These are phyloP conservation scores for Candida easanensis DNA, from an alignment of 805 yeast species.

Conservation along the genomic window DNA sequence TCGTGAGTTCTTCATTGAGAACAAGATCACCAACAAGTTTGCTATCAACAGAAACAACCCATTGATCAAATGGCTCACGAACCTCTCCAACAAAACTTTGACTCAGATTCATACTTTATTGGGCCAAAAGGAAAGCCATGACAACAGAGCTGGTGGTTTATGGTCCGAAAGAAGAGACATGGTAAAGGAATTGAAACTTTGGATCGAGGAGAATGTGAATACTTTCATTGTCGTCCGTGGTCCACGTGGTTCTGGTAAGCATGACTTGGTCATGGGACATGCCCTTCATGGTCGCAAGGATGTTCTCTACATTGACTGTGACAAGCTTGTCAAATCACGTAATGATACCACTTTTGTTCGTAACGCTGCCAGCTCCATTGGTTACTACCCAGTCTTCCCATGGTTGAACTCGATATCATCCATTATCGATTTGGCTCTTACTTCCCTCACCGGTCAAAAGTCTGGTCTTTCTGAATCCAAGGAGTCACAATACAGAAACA, in stretches of 20 bases:
- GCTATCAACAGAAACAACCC: conserved; percentile 47
- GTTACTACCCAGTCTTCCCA: conserved; percentile 91
- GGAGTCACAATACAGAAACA: conserved; percentile 78
- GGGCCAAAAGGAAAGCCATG: conserved; percentile 28
- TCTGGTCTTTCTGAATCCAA: conserved; percentile 83
- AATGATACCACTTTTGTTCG: conserved; percentile 68
- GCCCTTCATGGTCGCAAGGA: conserved; percentile 59
- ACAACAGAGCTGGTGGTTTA: conserved; percentile 32
- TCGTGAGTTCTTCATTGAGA: conserved; percentile 72
- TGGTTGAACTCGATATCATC: conserved; percentile 83
- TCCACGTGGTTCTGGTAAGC: conserved; percentile 94
- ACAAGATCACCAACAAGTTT: conserved; percentile 62
- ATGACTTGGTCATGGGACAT: conserved; percentile 68
- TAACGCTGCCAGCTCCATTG: conserved; percentile 70
- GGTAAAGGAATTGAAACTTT: conserved; percentile 64
- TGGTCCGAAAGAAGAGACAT: conserved; percentile 75
- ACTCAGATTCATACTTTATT: conserved; percentile 34
- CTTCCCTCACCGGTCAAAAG: conserved; percentile 91
- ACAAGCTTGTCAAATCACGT: conserved; percentile 65
- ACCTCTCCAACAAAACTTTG: conserved; percentile 29
- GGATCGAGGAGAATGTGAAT: conserved; percentile 86
- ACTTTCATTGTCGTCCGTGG: conserved; percentile 90
- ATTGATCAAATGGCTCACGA: conserved; percentile 35
- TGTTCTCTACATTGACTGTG: conserved; percentile 76
- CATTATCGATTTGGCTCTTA: conserved; percentile 80